Evolutionary conservation across 345 rosid genomes (phyloP).

Genomic region (Pistacia atlantica): DNA sequence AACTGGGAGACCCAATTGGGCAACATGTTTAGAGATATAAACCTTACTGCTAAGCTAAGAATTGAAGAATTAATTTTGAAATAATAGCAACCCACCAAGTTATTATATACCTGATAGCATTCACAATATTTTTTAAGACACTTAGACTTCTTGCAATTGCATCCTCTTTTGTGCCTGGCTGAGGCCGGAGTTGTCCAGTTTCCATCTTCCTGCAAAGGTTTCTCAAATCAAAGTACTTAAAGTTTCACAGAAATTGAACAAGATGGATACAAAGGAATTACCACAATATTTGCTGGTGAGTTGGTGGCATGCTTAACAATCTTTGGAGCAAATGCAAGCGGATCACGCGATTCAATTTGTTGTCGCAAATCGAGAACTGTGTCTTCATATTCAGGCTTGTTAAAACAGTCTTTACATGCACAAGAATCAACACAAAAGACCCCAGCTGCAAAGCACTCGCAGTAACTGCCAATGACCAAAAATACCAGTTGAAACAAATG

Average conservation of each 20-base stretch:
- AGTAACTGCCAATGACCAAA: slow-evolving; percentile 39
- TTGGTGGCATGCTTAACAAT: slow-evolving; percentile 23
- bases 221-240: slow-evolving; percentile 14
- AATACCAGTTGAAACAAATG: slow-evolving; percentile 1
- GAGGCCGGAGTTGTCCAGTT: slow-evolving; percentile 31
- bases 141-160: slow-evolving; percentile 55
- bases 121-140: slow-evolving; percentile 54
- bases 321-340: slow-evolving; percentile 50
- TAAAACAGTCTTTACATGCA: slow-evolving; percentile 40
- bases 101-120: slow-evolving; percentile 47
- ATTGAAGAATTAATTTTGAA: background rate
- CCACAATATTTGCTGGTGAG: slow-evolving; percentile 27
- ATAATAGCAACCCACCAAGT: background rate
- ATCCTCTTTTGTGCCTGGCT: slow-evolving; percentile 52
- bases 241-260: background rate
- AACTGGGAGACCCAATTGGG: background rate
- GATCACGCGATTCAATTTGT: slow-evolving; percentile 43
- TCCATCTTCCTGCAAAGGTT: slow-evolving; percentile 32
- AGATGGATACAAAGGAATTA: slow-evolving; percentile 15
- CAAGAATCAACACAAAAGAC: slow-evolving; percentile 39
- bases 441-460: slow-evolving; percentile 50
- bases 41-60: background rate
- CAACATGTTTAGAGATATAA: background rate
- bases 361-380: slow-evolving; percentile 32
- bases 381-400: slow-evolving; percentile 46